Evolutionary conservation across 805 yeast genomes (phyloP).

Genomic region (Nakazawaea ishiwadae): DNA sequence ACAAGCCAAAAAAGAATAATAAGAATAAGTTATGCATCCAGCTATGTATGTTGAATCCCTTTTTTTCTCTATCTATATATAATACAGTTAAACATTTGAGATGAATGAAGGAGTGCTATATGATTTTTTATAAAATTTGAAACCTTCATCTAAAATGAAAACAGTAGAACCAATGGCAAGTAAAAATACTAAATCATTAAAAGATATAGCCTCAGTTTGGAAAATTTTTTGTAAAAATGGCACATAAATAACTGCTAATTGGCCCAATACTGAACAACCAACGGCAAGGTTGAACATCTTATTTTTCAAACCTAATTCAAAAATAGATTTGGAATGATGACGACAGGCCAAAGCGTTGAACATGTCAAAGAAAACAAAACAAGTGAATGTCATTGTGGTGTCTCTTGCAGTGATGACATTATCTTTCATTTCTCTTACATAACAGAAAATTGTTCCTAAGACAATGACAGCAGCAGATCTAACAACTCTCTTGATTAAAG

Average conservation of each 20-base stretch:
- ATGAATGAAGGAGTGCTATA: not conserved
- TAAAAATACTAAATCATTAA: constrained; percentile 67
- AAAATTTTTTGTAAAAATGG: constrained; percentile 90
- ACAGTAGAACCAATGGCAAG: constrained; percentile 69
- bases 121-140: constrained; percentile 44
- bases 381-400: constrained; percentile 98
- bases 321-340: constrained; percentile 77
- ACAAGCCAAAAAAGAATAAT: too few relatives aligned
- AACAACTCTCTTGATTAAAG: constrained; percentile 66
- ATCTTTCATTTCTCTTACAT: constrained; percentile 82
- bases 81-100: constrained; percentile 4
- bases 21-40: too few relatives aligned
- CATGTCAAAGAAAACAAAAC: constrained; percentile 95
- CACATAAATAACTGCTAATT: constrained; percentile 86
- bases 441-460: constrained; percentile 82
- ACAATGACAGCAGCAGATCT: constrained; percentile 76
- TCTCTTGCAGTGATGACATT: constrained; percentile 85
- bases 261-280: constrained; percentile 82
- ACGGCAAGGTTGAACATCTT: constrained; percentile 94
- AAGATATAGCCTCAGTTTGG: constrained; percentile 86
- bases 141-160: constrained; percentile 76
- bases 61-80: not conserved
- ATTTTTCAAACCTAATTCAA: constrained; percentile 77
- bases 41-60: too few relatives aligned
- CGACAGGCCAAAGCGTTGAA: constrained; percentile 95